phyloP scores from a whole-genome alignment of 768 basidiomycete species.

The Infundibulicybe gibba region DNA sequence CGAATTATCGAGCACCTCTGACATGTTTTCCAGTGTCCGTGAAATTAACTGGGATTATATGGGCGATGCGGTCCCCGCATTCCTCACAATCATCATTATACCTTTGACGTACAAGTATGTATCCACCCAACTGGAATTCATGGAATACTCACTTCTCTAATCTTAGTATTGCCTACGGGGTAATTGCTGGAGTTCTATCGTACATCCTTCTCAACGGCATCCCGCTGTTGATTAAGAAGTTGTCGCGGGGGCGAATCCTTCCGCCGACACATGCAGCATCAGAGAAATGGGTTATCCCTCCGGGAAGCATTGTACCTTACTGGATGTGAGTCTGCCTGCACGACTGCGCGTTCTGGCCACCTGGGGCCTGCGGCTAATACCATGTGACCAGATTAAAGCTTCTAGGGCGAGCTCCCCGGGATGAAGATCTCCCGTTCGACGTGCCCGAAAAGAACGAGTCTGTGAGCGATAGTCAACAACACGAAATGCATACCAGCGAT shows the following conservation, averaged over 20 bases:
- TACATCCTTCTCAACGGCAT: constrained; percentile 74
- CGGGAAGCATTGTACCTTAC: constrained; percentile 61
- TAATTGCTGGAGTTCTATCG: constrained; percentile 73
- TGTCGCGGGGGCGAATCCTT: constrained; percentile 53
- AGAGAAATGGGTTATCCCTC: constrained; percentile 71
- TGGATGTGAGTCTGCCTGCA: constrained; percentile 54
- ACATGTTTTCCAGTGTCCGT: constrained; percentile 44
- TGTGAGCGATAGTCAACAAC: neutral
- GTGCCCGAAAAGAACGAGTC: neutral
- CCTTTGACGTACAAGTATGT: constrained; percentile 74
- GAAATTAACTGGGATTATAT: constrained; percentile 91
- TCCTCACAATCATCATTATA: constrained; percentile 78
- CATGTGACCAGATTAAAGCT: neutral
- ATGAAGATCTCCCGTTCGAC: neutral
- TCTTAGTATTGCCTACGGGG: constrained; percentile 80
- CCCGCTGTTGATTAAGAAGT: constrained; percentile 52
- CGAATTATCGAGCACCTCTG: neutral
- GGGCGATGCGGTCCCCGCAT: constrained; percentile 84
- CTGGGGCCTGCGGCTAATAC: neutral
- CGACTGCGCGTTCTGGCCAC: neutral
- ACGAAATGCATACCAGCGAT: too few relatives aligned
- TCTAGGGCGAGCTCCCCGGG: neutral
- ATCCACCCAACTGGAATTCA: neutral
- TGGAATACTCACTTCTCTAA: neutral
- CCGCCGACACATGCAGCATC: constrained; percentile 63